These are phyloP conservation scores for Yamadazyma scolyti DNA, from an alignment of 805 yeast genomes.

Conservation along the genomic window DNA sequence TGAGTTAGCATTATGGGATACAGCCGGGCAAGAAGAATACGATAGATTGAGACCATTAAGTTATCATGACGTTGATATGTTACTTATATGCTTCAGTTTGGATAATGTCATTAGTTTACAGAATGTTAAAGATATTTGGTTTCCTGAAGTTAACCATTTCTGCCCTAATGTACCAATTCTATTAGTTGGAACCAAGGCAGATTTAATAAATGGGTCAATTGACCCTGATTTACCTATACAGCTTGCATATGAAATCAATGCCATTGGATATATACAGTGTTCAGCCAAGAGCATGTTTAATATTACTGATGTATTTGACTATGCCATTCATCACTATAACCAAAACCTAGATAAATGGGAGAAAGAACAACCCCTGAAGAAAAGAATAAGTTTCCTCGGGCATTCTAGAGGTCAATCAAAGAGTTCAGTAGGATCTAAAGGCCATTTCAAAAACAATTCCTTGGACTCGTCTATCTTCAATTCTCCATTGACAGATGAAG, in stretches of 20 bases:
- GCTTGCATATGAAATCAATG: constrained; percentile 59
- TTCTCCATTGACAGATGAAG: constrained; percentile 39
- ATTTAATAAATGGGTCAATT: constrained; percentile 35
- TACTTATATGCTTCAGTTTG: constrained; percentile 73
- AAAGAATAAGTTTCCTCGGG: constrained; percentile 33
- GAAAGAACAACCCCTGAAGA: constrained; percentile 19
- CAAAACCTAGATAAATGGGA: constrained; percentile 37
- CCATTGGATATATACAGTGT: constrained; percentile 72
- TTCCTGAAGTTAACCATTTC: constrained; percentile 79
- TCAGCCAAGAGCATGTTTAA: constrained; percentile 71
- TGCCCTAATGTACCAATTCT: constrained; percentile 78
- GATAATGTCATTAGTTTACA: constrained; percentile 60
- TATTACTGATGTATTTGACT: constrained; percentile 63
- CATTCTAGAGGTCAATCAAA: constrained; percentile 21
- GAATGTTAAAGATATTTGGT: constrained; percentile 79
- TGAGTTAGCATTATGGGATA: constrained; percentile 81
- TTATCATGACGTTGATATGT: constrained; percentile 74
- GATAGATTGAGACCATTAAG: constrained; percentile 75
- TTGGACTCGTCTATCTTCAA: constrained; percentile 34
- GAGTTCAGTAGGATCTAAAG: constrained; percentile 18
- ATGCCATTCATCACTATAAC: constrained; percentile 48
- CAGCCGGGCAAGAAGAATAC: constrained; percentile 88
- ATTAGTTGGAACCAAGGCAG: constrained; percentile 81
- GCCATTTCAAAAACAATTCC: constrained; percentile 36
- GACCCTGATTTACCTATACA: constrained; percentile 49